Base-by-base conservation (phyloP, 352 stramenopile genomes). In the Pythium dissimile region DNA sequence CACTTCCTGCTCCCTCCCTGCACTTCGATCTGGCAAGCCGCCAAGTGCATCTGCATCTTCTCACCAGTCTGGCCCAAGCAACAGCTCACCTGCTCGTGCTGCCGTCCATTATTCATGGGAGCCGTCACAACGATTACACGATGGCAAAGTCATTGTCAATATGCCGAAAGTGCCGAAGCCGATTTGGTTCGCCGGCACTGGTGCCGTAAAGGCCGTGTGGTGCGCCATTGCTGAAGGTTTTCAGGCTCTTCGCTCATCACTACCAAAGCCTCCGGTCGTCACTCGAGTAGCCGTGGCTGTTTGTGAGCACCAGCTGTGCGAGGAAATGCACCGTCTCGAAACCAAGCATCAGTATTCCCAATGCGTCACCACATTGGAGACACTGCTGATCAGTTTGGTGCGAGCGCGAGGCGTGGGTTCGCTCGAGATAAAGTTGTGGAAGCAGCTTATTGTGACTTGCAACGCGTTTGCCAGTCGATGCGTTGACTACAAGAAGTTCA, bases 381-480 rank as follows among this genome's bases (percentile, higher is more conserved):
- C 78, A 21, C 55, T 94, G 1, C 62, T 97, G 5, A 80, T 84
- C 16, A 74, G 75, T 2, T 74, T 91, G 21, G 69, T 94, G 11
- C 82, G 81, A 15, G 73, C 77, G 1, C 69, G 74, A 20, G 67
- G 72, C 20, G 72, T 77, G n/a, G 67, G 69, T 10, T 64, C 87
- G 5, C 64, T 92, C 16, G 77, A 84, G 24, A 67, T 55, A 5
- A 87, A 89, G 51, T 71, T 97, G 2, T 97, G 89, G 88, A 84
- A 91, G 31, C 92, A 98, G 64, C 74, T 97, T 11, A 80, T 96
- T 1, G 76, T 97, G n/a, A 94, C 86, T 10, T 87, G 82, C 65
- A 96, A 90, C 44, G 86, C 86, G 5, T 97, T 98, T 62, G 89
- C 80, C 15, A 86, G 83, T 39, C 75, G 87, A 18, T 89, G 72